phyloP scores from a whole-genome alignment of 352 stramenopile genomes.

The Phytophthora constricta region DNA sequence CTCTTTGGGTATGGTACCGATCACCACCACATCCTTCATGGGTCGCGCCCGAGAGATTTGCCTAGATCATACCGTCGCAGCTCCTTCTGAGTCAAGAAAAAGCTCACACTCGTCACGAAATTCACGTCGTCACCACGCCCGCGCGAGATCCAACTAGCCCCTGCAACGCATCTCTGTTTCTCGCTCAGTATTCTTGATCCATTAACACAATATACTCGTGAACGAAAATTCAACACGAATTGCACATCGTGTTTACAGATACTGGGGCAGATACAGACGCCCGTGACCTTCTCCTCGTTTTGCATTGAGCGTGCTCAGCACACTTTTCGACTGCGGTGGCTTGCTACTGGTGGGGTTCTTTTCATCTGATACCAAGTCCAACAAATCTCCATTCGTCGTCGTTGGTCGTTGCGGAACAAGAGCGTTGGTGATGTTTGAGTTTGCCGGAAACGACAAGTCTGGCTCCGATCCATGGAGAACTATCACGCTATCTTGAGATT shows the following conservation, averaged over 20 bases:
- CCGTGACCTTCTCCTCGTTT: neutral
- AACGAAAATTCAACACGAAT: neutral
- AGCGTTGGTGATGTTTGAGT: neutral
- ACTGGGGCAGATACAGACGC: constrained; percentile 16
- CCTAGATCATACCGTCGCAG: constrained; percentile 24
- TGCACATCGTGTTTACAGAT: constrained; percentile 7
- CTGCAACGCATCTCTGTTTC: neutral
- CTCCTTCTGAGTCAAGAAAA: constrained; percentile 15
- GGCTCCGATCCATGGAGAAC: constrained; percentile 20
- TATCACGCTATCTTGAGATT: constrained; percentile 12
- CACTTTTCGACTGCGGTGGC: neutral
- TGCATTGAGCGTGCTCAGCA: neutral
- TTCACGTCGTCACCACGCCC: constrained; percentile 35
- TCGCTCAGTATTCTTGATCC: constrained; percentile 17
- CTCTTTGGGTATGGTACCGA: constrained; percentile 74
- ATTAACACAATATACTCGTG: no score
- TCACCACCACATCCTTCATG: constrained; percentile 76
- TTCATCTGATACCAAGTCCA: neutral
- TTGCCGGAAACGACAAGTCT: constrained; percentile 15
- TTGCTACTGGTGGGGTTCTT: neutral
- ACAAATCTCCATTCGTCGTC: neutral
- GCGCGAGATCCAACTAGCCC: constrained; percentile 39
- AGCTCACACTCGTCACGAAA: constrained; percentile 26
- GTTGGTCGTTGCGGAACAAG: neutral
- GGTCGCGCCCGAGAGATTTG: constrained; percentile 42